Base-by-base conservation (phyloP, 2,329 filamentous ascomycete species). In the Cryphonectria carpinicola region DNA sequence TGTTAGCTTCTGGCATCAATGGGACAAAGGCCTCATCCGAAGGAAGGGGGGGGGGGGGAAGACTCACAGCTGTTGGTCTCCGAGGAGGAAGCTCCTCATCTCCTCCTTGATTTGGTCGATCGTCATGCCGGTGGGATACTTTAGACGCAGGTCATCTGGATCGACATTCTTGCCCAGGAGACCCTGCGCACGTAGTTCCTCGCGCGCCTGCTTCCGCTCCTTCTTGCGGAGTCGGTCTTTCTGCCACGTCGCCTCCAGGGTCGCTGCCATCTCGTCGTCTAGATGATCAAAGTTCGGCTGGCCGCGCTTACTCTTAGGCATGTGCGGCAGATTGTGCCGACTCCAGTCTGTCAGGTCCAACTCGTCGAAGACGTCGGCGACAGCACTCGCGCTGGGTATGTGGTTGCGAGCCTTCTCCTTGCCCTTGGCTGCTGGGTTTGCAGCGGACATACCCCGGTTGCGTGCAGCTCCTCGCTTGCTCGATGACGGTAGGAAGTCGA, bases 281-380 rank as follows among this genome's bases (percentile, higher is more conserved):
- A 87, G 88, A 11, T 92, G 79, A 32, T 88, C 83, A 68, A 90
- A 82, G 19, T 84, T 80, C 5, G 84, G 82, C 62, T 86, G 79
- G 67, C 83, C 62, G 83, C 84, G 71, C 73, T 88, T 87, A 19
- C 88, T 89, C 79, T 92, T 93, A 74, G 86, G 83, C 76, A 89
- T 91, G 73, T 86, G 89, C 61, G 80, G 79, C 69, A 85, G 87
- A 7, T 94, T 79, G 67, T 89, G 93, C 37, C 90, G 86, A 22
- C 92, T 87, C 81, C 92, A 93, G 76, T 97, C 93, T 91, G 96
- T 95, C 61, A 97, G 84, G 77, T 97, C 94, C 73, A 97, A 91
- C 11, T 89, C 92, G 72, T 91, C 89, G 72, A 89, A 87, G 1
- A 81, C 81, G 70, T 90, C 79, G 13, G 82, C 80, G 73, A 84